A percentile compares a stretch with the other conserved stretches of the same genome.
Evolutionary conservation across 2,329 filamentous ascomycete genomes (phyloP).

Genomic region (Fusarium keratoplasticum): DNA sequence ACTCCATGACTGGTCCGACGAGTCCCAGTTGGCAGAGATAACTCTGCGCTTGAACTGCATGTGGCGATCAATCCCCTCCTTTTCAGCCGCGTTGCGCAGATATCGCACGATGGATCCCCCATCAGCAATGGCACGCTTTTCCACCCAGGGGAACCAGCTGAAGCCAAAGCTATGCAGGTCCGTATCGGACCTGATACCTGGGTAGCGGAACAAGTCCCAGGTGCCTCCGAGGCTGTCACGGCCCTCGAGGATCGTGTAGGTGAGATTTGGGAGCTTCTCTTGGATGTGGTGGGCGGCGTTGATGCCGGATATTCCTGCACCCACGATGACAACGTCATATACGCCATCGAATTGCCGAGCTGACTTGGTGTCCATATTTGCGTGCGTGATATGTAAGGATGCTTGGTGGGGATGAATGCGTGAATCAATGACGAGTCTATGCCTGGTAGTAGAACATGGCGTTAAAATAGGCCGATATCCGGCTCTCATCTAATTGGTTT

Average conservation of each 20-base stretch:
- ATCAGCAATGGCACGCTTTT: slow-evolving; percentile 60
- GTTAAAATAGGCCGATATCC: neutral
- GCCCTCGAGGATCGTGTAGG: slow-evolving; percentile 75
- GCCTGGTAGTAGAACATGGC: neutral
- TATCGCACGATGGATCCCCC: slow-evolving; percentile 43
- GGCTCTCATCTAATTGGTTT: neutral
- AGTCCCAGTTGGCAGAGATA: neutral
- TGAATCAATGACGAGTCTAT: neutral
- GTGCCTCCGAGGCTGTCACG: slow-evolving; percentile 77
- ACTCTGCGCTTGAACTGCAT: neutral
- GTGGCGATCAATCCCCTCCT: neutral
- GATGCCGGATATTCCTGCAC: slow-evolving; percentile 82
- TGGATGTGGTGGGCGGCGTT: slow-evolving; percentile 78
- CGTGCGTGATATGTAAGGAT: neutral
- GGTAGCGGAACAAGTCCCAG: slow-evolving; percentile 82
- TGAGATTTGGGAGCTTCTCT: slow-evolving; percentile 54
- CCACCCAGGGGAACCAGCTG: slow-evolving; percentile 74
- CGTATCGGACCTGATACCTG: slow-evolving; percentile 73
- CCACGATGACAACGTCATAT: slow-evolving; percentile 71
- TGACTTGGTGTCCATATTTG: neutral
- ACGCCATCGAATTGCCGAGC: neutral
- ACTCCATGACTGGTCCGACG: neutral
- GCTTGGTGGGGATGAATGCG: neutral
- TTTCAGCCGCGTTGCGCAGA: neutral
- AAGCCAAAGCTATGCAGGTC: slow-evolving; percentile 73